Evolutionary conservation across 2,329 filamentous ascomycete species (phyloP), one percentile per base, ranked within the genome.

Genomic region (Aspergillus sp.): DNA sequence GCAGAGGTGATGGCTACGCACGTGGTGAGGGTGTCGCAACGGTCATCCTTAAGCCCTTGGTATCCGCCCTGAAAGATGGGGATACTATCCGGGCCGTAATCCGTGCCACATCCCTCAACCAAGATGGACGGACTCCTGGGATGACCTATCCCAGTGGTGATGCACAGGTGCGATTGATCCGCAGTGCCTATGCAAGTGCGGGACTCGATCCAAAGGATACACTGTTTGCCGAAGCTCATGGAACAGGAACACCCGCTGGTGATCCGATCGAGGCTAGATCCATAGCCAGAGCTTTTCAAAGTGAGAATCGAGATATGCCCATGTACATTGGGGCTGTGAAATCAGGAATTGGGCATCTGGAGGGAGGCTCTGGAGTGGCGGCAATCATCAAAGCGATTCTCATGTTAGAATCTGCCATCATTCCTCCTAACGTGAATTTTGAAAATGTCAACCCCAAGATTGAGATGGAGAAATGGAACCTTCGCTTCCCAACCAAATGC

Each of bases 201-300:
- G 56, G 63, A 0, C 52, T 71, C 3, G 58, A 67, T 33, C 49
- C 50, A 1, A 46, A 52, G 8, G 52, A 58, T 6, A 57, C 50
- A n/a, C 53, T 50, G 1, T 47, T 67, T 52, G 46, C 58, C 59
- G 39, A 72, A 79, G 56, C 75, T 73, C 78, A 82, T 53, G 77
- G 77, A n/a, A 80, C 78, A 0, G 78, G 77, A 6, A 82, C 78
- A 13, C 67, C 66, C 32, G 71, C 73, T 1, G 79, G 79, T 2
- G 78, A 82, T 47, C 76, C 77, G 0, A 71, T 75, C n/a, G 78
- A 82, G 48, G 73, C 74, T 1, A 63, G 59, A 8, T 76, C 74
- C 4, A 70, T 80, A 29, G 59, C 67, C 33, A 65, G 66, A 7
- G 69, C 74, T 0, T 41, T 53, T 27, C 5, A 37, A n/a, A 34